Evolutionary conservation across 106 monocot genomes (phyloP).

Genomic region (Dioscorea alata): DNA sequence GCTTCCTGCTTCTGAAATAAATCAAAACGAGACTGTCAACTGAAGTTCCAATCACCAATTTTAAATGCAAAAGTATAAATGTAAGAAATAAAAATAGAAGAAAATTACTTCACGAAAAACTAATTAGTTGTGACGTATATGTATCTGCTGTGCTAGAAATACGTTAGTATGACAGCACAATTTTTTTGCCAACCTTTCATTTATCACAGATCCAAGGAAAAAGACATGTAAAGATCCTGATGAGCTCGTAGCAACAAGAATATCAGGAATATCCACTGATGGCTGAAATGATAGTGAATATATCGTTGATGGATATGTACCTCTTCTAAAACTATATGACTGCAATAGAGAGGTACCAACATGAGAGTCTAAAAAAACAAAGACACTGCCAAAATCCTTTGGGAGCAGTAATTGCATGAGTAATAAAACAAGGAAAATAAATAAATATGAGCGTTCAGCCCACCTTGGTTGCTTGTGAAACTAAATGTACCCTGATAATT

Average conservation of each 20-base stretch:
- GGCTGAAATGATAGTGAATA: constrained; percentile 92
- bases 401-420: neutral
- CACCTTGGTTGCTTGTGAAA: constrained; percentile 92
- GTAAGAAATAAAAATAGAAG: neutral
- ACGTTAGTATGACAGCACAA: neutral
- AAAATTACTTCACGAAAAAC: neutral
- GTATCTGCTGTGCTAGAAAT: neutral
- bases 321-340: constrained; percentile 94
- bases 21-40: neutral
- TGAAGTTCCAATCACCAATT: no score
- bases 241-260: constrained; percentile 86
- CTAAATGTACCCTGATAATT: constrained; percentile 87
- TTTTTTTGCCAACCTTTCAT: constrained; percentile 39
- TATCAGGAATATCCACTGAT: constrained; percentile 73
- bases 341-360: constrained; percentile 15
- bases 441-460: neutral
- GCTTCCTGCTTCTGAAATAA: constrained; percentile 28
- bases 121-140: neutral
- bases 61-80: no score
- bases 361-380: neutral
- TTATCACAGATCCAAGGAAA: constrained; percentile 45
- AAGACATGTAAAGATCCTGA: constrained; percentile 92
- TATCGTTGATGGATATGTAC: constrained; percentile 85
- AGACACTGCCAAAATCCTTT: no score
- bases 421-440: neutral